A percentile compares a stretch with the other conserved stretches of the same genome.
These are phyloP conservation scores for Capsella bursapastoris DNA, from an alignment of 345 rosid species.

Conservation along the genomic window DNA sequence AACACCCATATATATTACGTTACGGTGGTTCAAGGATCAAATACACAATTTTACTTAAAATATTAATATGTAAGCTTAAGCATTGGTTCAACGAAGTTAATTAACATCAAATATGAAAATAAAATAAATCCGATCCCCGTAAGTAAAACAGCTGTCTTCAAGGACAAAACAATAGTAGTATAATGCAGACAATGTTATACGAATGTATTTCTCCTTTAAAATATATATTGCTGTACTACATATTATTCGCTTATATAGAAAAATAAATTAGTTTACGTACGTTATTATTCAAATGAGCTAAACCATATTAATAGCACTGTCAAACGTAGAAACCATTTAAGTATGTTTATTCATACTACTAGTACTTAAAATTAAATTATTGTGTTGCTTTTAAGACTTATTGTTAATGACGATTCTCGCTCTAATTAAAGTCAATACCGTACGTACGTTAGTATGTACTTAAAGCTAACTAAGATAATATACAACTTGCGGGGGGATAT, in stretches of 20 bases:
- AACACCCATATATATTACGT: too few relatives aligned
- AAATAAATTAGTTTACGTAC: constrained; percentile 9
- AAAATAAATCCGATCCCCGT: too few relatives aligned
- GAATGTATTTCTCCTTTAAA: not conserved
- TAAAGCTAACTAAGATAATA: constrained; percentile 30
- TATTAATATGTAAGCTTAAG: not conserved
- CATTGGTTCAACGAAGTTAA: not conserved
- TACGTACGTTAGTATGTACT: constrained; percentile 45
- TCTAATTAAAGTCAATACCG: constrained; percentile 34
- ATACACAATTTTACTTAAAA: not conserved
- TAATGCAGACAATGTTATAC: constrained; percentile 6
- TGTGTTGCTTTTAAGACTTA: constrained; percentile 29
- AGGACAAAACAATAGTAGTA: constrained; percentile 13
- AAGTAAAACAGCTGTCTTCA: constrained; percentile 22
- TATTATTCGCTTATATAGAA: constrained; percentile 7
- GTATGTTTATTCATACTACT: not conserved
- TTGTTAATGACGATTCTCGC: constrained; percentile 18
- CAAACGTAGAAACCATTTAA: constrained; percentile 3
- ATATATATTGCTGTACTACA: not conserved
- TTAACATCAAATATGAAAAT: too few relatives aligned
- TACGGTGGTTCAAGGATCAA: not conserved
- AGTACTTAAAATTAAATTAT: not conserved
- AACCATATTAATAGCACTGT: not conserved
- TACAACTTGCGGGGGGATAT: constrained; percentile 37
- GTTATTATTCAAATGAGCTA: constrained; percentile 22